Conservation (phyloP, 1,284 basidiomycete species). For the Quambalaria eucalypti region DNA sequence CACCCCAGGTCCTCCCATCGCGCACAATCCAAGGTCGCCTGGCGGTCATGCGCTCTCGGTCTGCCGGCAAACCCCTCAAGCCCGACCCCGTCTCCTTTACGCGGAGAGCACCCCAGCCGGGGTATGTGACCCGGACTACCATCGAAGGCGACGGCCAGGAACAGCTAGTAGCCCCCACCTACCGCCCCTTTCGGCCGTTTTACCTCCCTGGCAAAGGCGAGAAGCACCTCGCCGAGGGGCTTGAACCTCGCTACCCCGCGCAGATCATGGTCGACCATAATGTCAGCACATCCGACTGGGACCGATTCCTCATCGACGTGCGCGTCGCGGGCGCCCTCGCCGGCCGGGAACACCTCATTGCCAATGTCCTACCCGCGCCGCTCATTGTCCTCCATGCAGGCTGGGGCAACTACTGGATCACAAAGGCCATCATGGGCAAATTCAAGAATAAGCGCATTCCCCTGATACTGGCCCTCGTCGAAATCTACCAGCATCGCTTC, state of each 20-base stretch:
- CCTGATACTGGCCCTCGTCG: slow-evolving; percentile 10
- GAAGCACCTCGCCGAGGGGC: slow-evolving; percentile 13
- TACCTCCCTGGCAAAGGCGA: slow-evolving; percentile 2
- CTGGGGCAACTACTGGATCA: slow-evolving; percentile 12
- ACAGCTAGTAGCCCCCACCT: too few species aligned
- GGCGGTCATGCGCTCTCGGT: too few species aligned
- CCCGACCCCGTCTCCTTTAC: too few species aligned
- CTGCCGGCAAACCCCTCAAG: too few species aligned
- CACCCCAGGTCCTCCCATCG: too few species aligned
- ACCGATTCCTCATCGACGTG: slow-evolving; percentile 12
- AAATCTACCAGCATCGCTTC: slow-evolving; percentile 13
- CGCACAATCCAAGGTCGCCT: too few species aligned
- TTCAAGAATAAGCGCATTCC: slow-evolving; percentile 14
- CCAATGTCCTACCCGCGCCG: slow-evolving; percentile 9
- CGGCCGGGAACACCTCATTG: slow-evolving; percentile 7
- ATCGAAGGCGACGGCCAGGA: too few species aligned
- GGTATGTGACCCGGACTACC: too few species aligned
- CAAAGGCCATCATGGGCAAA: slow-evolving; percentile 11
- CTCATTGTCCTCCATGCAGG: slow-evolving; percentile 15
- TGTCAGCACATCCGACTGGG: slow-evolving; percentile 16
- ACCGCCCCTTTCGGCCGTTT: too few species aligned
- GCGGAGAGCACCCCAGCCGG: too few species aligned
- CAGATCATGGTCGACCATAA: slow-evolving; percentile 6
- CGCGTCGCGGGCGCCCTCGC: slow-evolving; percentile 8
- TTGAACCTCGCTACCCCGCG: slow-evolving; percentile 12